A percentile compares a stretch with the other conserved stretches of the same genome.
These are phyloP conservation scores for Vitis labrusca DNA, from an alignment of 164 flowering plant genomes.

Conservation along the genomic window DNA sequence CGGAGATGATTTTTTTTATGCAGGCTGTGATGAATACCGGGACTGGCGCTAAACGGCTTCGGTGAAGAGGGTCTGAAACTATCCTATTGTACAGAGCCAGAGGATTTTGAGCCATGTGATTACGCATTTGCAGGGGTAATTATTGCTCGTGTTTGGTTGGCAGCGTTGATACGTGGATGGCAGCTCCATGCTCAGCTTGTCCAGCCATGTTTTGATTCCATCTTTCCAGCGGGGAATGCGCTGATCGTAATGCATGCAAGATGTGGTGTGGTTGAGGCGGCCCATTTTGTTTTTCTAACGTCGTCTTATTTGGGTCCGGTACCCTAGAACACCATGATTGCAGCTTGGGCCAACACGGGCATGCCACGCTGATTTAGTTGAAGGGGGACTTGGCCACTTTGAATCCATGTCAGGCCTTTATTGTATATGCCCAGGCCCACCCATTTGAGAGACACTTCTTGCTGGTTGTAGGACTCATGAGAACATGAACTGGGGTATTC, in stretches of 20 bases:
- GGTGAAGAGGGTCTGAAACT: slow-evolving; percentile 75
- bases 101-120: slow-evolving; percentile 67
- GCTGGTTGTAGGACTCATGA: slow-evolving; percentile 73
- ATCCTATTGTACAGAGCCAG: slow-evolving; percentile 51
- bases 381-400: slow-evolving; percentile 58
- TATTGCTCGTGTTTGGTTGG: slow-evolving; percentile 66
- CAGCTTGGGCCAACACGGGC: slow-evolving; percentile 80
- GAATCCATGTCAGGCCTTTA: slow-evolving; percentile 45
- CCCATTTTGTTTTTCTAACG: too few species aligned
- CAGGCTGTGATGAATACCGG: slow-evolving; percentile 49
- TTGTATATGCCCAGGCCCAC: slow-evolving; percentile 58
- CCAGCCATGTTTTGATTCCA: slow-evolving; percentile 51
- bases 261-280: slow-evolving; percentile 71
- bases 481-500: slow-evolving; percentile 58
- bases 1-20: slow-evolving; percentile 18
- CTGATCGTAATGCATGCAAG: slow-evolving; percentile 77
- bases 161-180: slow-evolving; percentile 64
- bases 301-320: slow-evolving; percentile 42
- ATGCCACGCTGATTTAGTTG: slow-evolving; percentile 70
- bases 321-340: slow-evolving; percentile 53
- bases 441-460: slow-evolving; percentile 79
- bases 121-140: slow-evolving; percentile 73
- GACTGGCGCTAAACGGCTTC: slow-evolving; percentile 60
- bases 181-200: slow-evolving; percentile 75
- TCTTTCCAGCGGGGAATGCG: slow-evolving; percentile 77